A percentile compares a stretch with the other conserved stretches of the same genome.
phyloP scores from a whole-genome alignment of 1,284 basidiomycete species.

The Trametes sp. region DNA sequence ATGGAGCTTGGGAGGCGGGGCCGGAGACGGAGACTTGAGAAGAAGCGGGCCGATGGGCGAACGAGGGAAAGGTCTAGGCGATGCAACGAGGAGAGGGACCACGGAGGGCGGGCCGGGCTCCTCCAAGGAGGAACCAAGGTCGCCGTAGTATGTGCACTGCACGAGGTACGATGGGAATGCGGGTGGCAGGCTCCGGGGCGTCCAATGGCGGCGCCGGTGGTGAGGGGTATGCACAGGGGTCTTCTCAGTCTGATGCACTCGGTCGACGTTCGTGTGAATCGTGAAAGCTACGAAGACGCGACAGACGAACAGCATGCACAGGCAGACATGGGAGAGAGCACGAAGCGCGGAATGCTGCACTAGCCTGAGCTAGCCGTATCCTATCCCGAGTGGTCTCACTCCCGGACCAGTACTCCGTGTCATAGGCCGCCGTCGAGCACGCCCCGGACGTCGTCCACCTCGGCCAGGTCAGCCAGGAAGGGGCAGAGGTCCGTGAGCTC shows the following conservation, averaged over 20 bases:
- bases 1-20: neutral
- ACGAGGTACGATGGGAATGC: neutral
- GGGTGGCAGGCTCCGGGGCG: conserved; percentile 4
- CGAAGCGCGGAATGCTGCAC: conserved; percentile 10
- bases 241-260: conserved; percentile 21
- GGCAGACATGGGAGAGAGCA: conserved; percentile 25
- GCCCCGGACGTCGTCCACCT: conserved; percentile 91
- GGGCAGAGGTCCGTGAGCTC: conserved; percentile 95
- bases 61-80: conserved; percentile 8
- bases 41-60: conserved; percentile 4
- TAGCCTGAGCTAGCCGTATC: conserved; percentile 16
- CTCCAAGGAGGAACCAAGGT: neutral
- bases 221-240: conserved; percentile 10
- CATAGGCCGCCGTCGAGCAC: conserved; percentile 88
- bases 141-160: neutral
- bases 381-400: conserved; percentile 23
- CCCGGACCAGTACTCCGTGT: conserved; percentile 24
- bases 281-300: conserved; percentile 32
- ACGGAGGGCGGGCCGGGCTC: conserved; percentile 1
- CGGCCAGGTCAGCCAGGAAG: conserved; percentile 89
- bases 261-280: conserved; percentile 23
- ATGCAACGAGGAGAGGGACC: neutral
- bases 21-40: conserved; percentile 5
- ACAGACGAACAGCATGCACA: conserved; percentile 31
- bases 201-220: neutral